These are phyloP conservation scores for Fusarium sp. DNA, from an alignment of 2,329 filamentous ascomycete genomes.

Conservation along the genomic window DNA sequence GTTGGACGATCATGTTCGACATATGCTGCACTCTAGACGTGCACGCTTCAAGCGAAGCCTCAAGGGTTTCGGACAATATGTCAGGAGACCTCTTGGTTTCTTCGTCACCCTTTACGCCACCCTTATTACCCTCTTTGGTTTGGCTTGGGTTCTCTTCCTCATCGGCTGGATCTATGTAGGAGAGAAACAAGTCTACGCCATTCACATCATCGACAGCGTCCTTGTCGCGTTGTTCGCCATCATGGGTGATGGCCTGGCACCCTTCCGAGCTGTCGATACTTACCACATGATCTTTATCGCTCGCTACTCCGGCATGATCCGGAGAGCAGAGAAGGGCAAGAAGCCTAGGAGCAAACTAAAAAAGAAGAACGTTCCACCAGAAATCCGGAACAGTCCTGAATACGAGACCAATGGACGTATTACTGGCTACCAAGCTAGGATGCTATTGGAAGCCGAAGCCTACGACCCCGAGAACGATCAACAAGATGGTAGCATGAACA, in stretches of 20 bases:
- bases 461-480: conserved; percentile 26
- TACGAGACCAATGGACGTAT: conserved; percentile 13
- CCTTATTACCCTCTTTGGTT: conserved; percentile 85
- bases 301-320: conserved; percentile 64
- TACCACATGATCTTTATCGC: conserved; percentile 90
- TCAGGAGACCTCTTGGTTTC: conserved; percentile 81
- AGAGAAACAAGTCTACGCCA: conserved; percentile 74
- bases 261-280: conserved; percentile 83
- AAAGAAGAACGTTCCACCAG: conserved; percentile 34
- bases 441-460: conserved; percentile 25
- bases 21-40: conserved; percentile 86
- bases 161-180: conserved; percentile 92
- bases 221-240: conserved; percentile 78
- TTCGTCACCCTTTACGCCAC: conserved; percentile 86
- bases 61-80: conserved; percentile 85
- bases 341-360: conserved; percentile 48
- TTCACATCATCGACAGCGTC: conserved; percentile 78
- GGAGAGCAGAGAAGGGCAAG: conserved; percentile 61
- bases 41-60: conserved; percentile 83
- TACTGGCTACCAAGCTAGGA: conserved; percentile 38
- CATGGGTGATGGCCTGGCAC: conserved; percentile 77
- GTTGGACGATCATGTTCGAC: conserved; percentile 86
- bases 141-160: conserved; percentile 91
- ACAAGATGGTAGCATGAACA: neutral
- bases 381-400: conserved; percentile 30